Base-by-base conservation (phyloP, 192 early-diverging fungal species). In the Chytriomyces hyalinus region DNA sequence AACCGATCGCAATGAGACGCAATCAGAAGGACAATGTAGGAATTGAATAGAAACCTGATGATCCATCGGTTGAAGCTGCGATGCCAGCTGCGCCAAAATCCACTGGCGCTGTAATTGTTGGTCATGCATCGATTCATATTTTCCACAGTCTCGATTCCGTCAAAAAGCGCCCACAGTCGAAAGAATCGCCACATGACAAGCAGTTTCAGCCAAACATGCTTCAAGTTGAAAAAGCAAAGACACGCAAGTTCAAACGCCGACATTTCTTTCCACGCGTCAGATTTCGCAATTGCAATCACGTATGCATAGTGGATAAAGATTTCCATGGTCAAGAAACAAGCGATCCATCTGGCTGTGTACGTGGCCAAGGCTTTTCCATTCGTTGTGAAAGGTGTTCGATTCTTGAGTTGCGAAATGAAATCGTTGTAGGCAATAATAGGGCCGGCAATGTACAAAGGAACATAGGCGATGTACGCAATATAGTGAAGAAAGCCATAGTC, bases 41-140 rank as follows among this genome's bases (percentile, higher is more conserved):
- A 70, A 79, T 8, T n/a, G 28, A 22, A 79, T n/a, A 26, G 20
- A 36, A 36, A 36, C 36, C 36, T 45, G 28, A 75, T 64, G 64
- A 75, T 67, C 96, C 96, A 99, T 24, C 90, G 87, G 79, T 99
- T 97, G 82, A 88, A 99, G 49, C 91, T 93, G 70, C 93, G 87
- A 81, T 99, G 97, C 97, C 97, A 99, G 73, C 92, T 92, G 63
- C 93, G 88, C 97, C 97, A 99, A 82, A 99, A 99, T 67, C 92
- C 91, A 60, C 92, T 89, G 13, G 92, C 87, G 20, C 95, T 96
- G 84, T 97, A 99, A 83, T 98, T 96, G 86, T 97, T 96, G 80
- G 87, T 89, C 91, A 98, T 97, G 79, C 96, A 99, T 6, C 96
- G 91, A 4, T 91, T 90, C 96, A 99, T 98, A 80, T 99, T 99